Conservation (phyloP, 768 basidiomycete species). For the Hortiboletus flavorubellus region DNA sequence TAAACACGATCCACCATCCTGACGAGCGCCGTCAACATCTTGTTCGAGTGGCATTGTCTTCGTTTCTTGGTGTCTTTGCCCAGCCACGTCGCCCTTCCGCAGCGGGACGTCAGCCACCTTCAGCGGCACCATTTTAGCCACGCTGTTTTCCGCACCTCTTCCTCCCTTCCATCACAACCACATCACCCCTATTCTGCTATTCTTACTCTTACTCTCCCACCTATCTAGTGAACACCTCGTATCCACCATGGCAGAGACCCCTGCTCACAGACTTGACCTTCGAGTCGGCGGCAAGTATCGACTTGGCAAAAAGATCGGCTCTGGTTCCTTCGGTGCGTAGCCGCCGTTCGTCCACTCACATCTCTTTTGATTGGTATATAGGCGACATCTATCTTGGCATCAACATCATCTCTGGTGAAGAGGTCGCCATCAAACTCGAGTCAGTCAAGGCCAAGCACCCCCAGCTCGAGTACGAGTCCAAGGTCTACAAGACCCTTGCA, state of each 20-base stretch:
- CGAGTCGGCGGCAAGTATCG: slow-evolving; percentile 94
- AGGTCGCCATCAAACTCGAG: slow-evolving; percentile 99
- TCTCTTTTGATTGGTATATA: slow-evolving; percentile 30
- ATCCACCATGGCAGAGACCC: slow-evolving; percentile 66
- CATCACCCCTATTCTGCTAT: slow-evolving; percentile 7
- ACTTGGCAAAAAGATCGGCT: slow-evolving; percentile 98
- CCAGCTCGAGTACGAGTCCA: slow-evolving; percentile 98
- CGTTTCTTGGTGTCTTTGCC: background rate
- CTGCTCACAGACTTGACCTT: slow-evolving; percentile 74
- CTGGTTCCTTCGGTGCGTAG: slow-evolving; percentile 90
- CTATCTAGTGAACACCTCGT: slow-evolving; percentile 7
- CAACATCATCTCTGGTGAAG: slow-evolving; percentile 99
- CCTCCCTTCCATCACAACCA: slow-evolving; percentile 17
- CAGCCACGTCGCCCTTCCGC: slow-evolving; percentile 2
- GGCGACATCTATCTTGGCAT: slow-evolving; percentile 99
- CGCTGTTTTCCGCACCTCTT: slow-evolving; percentile 32
- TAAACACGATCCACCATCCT: background rate
- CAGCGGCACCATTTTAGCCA: slow-evolving; percentile 30
- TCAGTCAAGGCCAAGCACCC: slow-evolving; percentile 99
- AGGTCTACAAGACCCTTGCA: slow-evolving; percentile 95
- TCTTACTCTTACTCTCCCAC: slow-evolving; percentile 13
- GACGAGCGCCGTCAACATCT: slow-evolving; percentile 5
- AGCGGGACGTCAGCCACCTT: slow-evolving; percentile 35
- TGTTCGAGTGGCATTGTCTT: background rate
- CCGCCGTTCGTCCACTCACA: background rate